phyloP scores from a whole-genome alignment of 257 asterid species.

The Craterostigma plantagineum region DNA sequence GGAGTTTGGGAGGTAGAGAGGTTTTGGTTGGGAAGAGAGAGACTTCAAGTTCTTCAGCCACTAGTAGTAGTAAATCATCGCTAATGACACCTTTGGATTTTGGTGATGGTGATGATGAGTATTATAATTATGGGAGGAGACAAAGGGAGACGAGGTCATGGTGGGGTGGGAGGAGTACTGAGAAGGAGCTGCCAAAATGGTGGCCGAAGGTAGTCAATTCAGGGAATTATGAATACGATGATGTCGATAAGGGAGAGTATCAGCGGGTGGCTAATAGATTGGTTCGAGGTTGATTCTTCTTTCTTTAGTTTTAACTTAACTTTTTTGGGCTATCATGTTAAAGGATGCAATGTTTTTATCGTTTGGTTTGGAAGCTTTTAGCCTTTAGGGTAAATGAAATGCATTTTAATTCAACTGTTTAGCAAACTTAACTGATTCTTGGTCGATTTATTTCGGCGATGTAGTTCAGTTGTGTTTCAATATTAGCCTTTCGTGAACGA shows the following conservation, averaged over 20 bases:
- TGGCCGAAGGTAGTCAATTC: constrained; percentile 44
- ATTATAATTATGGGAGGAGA: neutral
- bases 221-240: constrained; percentile 11
- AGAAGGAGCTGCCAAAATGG: constrained; percentile 67
- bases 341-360: neutral
- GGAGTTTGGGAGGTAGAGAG: constrained; percentile 85
- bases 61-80: neutral
- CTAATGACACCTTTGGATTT: constrained; percentile 22
- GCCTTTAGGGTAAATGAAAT: constrained; percentile 1
- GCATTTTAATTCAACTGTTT: too few species aligned
- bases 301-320: constrained; percentile 1
- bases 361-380: neutral
- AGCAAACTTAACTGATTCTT: too few species aligned
- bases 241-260: constrained; percentile 39
- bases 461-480: neutral
- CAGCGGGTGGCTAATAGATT: constrained; percentile 49
- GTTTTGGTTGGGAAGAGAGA: constrained; percentile 61
- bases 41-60: constrained; percentile 10
- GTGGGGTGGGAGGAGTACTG: constrained; percentile 21
- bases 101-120: constrained; percentile 1
- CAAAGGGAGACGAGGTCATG: constrained; percentile 12
- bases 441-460: too few species aligned
- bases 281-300: constrained; percentile 40
- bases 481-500: neutral
- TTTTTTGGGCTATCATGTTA: constrained; percentile 1